A percentile compares a stretch with the other conserved stretches of the same genome.
These are phyloP conservation scores for Paxillus involutus DNA, from an alignment of 768 basidiomycete genomes.

Conservation along the genomic window DNA sequence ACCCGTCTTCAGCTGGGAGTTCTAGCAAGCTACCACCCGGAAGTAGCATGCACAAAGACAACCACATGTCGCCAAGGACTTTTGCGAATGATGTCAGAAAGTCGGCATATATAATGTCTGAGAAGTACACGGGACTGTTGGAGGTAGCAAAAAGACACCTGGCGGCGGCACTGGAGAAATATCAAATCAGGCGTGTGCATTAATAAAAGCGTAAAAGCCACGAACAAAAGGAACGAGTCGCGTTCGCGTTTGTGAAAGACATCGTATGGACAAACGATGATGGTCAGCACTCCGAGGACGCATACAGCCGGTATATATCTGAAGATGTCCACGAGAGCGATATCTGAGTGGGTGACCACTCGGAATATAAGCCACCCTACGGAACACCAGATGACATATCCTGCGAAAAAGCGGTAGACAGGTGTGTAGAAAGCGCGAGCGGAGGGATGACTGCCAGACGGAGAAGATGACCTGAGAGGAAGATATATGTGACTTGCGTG, in stretches of 20 bases:
- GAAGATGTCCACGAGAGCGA: constrained; percentile 65
- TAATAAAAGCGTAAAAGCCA: constrained; percentile 12
- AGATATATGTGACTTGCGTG: constrained; percentile 12
- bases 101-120: constrained; percentile 93
- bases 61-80: constrained; percentile 92
- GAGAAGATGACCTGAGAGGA: constrained; percentile 18
- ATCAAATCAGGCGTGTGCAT: neutral
- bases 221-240: constrained; percentile 77
- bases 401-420: constrained; percentile 65
- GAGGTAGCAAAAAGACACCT: constrained; percentile 73
- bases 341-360: constrained; percentile 54
- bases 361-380: constrained; percentile 71
- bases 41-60: constrained; percentile 84
- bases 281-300: constrained; percentile 52
- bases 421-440: constrained; percentile 49
- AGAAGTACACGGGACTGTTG: constrained; percentile 72
- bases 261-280: constrained; percentile 68
- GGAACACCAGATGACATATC: constrained; percentile 62
- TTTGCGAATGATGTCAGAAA: constrained; percentile 96
- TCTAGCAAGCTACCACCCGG: constrained; percentile 74
- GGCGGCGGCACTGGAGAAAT: constrained; percentile 54
- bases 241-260: constrained; percentile 69
- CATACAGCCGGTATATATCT: constrained; percentile 76
- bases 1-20: constrained; percentile 60
- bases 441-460: constrained; percentile 22